phyloP scores from a whole-genome alignment of 139 green algal genomes.

The Chlamydomonas urium region DNA sequence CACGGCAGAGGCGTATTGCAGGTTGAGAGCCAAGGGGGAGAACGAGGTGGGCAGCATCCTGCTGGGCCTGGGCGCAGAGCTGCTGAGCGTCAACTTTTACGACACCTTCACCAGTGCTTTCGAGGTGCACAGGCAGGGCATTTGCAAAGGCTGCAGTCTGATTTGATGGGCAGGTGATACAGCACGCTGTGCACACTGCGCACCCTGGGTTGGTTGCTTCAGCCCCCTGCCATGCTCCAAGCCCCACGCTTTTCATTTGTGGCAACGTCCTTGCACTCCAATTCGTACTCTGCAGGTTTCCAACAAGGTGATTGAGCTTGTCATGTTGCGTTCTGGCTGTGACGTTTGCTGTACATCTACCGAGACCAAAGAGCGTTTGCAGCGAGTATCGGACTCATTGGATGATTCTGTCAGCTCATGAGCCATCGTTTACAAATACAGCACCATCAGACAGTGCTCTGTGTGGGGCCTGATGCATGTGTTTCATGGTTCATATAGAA shows the following conservation, averaged over 20 bases:
- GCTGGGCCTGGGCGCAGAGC: conserved; percentile 13
- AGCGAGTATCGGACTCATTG: conserved; percentile 4
- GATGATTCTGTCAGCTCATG: too few relatives aligned
- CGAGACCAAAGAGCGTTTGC: conserved; percentile 12
- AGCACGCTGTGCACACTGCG: background rate
- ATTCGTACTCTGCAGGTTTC: conserved; percentile 7
- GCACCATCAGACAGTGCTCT: background rate
- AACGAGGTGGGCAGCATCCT: conserved; percentile 15
- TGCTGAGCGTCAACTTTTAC: conserved; percentile 8
- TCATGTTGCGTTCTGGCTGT: conserved; percentile 23
- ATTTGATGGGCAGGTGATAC: too few relatives aligned
- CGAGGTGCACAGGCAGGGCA: conserved; percentile 4
- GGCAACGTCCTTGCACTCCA: background rate
- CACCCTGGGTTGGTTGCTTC: background rate
- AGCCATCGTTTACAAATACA: too few relatives aligned
- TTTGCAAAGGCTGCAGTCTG: background rate
- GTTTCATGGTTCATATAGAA: background rate
- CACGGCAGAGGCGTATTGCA: conserved; percentile 13
- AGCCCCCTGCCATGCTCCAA: background rate
- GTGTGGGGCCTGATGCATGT: background rate
- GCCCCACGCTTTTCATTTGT: background rate
- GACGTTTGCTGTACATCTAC: conserved; percentile 25
- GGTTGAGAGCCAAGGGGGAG: background rate
- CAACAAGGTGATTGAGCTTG: conserved; percentile 12
- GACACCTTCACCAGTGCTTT: conserved; percentile 25